Conservation (phyloP, 345 rosid genomes). For the Cochlearia excelsa region DNA sequence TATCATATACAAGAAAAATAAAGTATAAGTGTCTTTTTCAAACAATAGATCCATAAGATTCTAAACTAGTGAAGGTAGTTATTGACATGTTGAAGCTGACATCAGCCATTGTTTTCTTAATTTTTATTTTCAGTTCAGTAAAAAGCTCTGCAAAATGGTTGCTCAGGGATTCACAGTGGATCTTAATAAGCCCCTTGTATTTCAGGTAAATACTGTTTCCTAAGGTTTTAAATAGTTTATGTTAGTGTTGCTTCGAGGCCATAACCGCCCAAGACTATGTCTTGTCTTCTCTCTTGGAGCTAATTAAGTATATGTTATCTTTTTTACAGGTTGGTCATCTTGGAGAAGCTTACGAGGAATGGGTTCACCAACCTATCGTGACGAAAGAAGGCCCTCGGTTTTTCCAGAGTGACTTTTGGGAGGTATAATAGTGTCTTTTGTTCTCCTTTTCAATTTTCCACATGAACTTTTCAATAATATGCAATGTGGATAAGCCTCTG, state of each 20-base stretch:
- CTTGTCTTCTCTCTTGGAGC: constrained; percentile 5
- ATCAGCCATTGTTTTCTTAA: not conserved
- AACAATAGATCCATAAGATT: not conserved
- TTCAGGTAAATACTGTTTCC: constrained; percentile 39
- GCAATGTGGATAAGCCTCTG: not conserved
- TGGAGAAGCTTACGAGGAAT: constrained; percentile 69
- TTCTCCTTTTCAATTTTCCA: not conserved
- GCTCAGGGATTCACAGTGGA: constrained; percentile 45
- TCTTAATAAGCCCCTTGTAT: constrained; percentile 50
- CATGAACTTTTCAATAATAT: not conserved
- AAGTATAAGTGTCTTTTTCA: not conserved
- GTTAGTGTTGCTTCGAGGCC: not conserved
- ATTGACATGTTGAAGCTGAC: constrained; percentile 10
- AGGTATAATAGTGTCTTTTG: constrained; percentile 42
- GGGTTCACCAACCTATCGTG: constrained; percentile 81
- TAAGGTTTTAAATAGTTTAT: not conserved
- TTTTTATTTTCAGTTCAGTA: not conserved
- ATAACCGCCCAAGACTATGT: not conserved
- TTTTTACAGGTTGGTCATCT: constrained; percentile 70
- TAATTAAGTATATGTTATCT: not conserved
- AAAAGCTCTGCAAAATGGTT: constrained; percentile 41
- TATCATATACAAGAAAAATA: constrained; percentile 10
- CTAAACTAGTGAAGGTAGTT: not conserved
- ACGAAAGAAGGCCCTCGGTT: constrained; percentile 71
- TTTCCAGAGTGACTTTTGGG: constrained; percentile 53